Conservation (phyloP, 1,284 basidiomycete species). For the Tremellales sp. region DNA sequence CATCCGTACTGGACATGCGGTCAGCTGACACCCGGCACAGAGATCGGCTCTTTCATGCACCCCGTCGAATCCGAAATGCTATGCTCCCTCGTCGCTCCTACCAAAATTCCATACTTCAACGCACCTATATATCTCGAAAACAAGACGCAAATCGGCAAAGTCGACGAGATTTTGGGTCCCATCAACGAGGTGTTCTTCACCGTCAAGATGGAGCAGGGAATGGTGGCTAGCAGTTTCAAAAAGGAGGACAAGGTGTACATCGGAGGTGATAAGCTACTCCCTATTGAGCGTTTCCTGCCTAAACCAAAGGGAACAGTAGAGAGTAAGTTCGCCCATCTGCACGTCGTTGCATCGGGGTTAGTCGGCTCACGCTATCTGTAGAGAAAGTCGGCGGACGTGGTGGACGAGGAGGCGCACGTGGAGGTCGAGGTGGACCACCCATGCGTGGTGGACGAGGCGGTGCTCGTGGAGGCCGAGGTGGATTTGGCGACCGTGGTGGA, state of each 20-base stretch:
- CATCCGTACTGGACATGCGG: neutral
- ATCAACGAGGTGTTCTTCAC: slow-evolving; percentile 99
- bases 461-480: slow-evolving; percentile 27
- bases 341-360: too few species aligned
- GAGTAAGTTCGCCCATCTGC: slow-evolving; percentile 15
- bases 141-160: slow-evolving; percentile 88
- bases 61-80: slow-evolving; percentile 98
- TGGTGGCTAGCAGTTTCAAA: slow-evolving; percentile 93
- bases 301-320: slow-evolving; percentile 71
- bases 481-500: slow-evolving; percentile 23
- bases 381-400: slow-evolving; percentile 42
- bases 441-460: slow-evolving; percentile 44
- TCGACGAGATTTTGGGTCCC: slow-evolving; percentile 81
- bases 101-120: slow-evolving; percentile 98
- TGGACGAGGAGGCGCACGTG: slow-evolving; percentile 48
- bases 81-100: slow-evolving; percentile 75
- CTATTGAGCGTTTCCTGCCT: slow-evolving; percentile 94
- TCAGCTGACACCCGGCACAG: slow-evolving; percentile 46
- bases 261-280: slow-evolving; percentile 89
- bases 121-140: slow-evolving; percentile 98
- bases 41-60: slow-evolving; percentile 85
- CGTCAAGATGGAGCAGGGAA: slow-evolving; percentile 93
- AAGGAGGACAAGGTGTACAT: slow-evolving; percentile 98
- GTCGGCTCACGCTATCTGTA: slow-evolving; percentile 18
- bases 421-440: slow-evolving; percentile 33